A percentile compares a stretch with the other conserved stretches of the same genome.
Conservation (phyloP, 2,329 filamentous ascomycete genomes). For the Colletotrichum sansevieriae region DNA sequence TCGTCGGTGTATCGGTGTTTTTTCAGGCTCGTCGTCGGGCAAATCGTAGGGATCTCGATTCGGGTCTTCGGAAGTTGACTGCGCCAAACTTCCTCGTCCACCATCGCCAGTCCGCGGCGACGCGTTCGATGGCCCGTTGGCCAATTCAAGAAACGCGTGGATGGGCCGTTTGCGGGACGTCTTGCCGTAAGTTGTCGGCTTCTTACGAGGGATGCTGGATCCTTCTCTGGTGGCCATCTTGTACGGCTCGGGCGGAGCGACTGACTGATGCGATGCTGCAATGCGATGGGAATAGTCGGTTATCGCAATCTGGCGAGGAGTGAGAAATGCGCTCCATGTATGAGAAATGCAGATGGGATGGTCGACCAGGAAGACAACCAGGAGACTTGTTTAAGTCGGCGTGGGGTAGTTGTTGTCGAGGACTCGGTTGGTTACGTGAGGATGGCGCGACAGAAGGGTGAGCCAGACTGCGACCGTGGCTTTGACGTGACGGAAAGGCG, state of each 20-base stretch:
- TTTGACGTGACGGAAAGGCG: too few species aligned
- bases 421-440: neutral
- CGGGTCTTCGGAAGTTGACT: conserved; percentile 7
- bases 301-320: neutral
- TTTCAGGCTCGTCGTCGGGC: conserved; percentile 23
- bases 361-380: neutral
- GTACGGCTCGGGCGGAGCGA: neutral
- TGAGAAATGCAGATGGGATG: neutral
- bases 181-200: conserved; percentile 41
- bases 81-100: neutral
- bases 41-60: conserved; percentile 30
- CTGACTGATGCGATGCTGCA: neutral
- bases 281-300: neutral
- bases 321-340: conserved; percentile 2
- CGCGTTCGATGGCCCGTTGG: conserved; percentile 21
- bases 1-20: conserved; percentile 7
- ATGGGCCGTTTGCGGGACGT: conserved; percentile 41
- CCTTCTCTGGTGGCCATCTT: conserved; percentile 40
- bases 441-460: neutral
- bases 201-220: conserved; percentile 34
- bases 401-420: neutral
- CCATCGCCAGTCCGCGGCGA: conserved; percentile 23
- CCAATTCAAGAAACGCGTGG: conserved; percentile 36
- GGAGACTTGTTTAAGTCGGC: neutral
- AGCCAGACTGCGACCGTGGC: neutral